phyloP scores from a whole-genome alignment of 495 filamentous ascomycete genomes.

The Cetradonia linearis region DNA sequence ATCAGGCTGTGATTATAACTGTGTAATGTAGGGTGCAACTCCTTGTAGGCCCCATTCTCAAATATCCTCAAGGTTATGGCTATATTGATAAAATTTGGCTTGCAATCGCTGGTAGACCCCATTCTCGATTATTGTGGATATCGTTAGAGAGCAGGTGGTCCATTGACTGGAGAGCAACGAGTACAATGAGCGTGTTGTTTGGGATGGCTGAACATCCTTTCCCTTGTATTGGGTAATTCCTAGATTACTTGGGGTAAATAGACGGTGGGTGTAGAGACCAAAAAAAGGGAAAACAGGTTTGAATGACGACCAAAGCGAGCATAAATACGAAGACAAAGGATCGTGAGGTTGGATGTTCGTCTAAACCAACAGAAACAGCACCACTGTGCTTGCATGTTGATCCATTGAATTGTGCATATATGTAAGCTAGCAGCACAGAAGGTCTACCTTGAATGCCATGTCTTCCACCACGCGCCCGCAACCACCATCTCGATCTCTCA shows the following conservation, averaged over 20 bases:
- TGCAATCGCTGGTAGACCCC: background rate
- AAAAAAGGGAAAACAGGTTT: background rate
- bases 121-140: background rate
- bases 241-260: background rate
- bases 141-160: background rate
- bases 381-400: background rate
- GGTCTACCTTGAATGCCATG: background rate
- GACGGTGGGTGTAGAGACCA: background rate
- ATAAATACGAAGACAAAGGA: background rate
- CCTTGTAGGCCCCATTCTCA: background rate
- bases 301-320: background rate
- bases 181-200: background rate
- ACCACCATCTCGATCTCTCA: constrained; percentile 21
- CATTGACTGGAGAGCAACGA: background rate
- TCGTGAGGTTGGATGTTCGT: background rate
- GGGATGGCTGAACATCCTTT: background rate
- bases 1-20: background rate
- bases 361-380: background rate
- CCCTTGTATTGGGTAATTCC: background rate
- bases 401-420: background rate
- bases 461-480: background rate
- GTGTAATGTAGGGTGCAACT: background rate
- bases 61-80: background rate
- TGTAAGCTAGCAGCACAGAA: constrained; percentile 3
- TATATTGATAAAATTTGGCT: background rate